Percentiles rank a stretch among this genome's conserved stretches.
Evolutionary conservation across 345 rosid genomes (phyloP).

Genomic region (Populus ilicifolia): DNA sequence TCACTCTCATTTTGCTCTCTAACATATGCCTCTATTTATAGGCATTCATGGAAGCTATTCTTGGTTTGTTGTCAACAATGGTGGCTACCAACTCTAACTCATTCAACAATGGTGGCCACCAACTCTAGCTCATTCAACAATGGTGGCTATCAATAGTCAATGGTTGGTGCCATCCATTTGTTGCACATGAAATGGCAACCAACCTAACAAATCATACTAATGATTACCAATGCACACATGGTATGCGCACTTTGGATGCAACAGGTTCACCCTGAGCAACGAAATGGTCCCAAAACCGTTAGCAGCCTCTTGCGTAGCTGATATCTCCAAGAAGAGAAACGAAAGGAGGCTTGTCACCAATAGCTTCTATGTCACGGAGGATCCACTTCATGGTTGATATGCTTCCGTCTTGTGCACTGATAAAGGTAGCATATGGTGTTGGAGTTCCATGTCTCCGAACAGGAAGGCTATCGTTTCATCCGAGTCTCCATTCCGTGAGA

Average conservation of each 20-base stretch:
- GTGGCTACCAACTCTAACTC: too few relatives aligned
- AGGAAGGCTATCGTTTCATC: constrained; percentile 66
- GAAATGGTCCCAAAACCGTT: constrained; percentile 94
- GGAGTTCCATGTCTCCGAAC: constrained; percentile 86
- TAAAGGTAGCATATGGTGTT: constrained; percentile 67
- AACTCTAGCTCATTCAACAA: too few relatives aligned
- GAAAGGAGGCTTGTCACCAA: constrained; percentile 58
- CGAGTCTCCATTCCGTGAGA: constrained; percentile 49
- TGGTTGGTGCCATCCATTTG: too few relatives aligned
- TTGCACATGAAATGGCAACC: too few relatives aligned
- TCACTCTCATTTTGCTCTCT: too few relatives aligned
- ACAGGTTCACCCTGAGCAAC: constrained; percentile 68
- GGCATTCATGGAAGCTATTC: too few relatives aligned
- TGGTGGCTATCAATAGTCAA: too few relatives aligned
- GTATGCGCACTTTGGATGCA: constrained; percentile 69
- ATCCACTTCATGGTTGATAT: constrained; percentile 79
- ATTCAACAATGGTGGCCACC: too few relatives aligned
- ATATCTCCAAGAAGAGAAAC: constrained; percentile 91
- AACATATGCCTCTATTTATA: too few relatives aligned
- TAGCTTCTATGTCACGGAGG: constrained; percentile 64
- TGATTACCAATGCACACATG: constrained; percentile 97
- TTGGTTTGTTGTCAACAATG: too few relatives aligned
- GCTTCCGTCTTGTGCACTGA: constrained; percentile 77
- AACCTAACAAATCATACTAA: too few relatives aligned
- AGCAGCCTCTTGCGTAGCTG: constrained; percentile 82